Percentiles rank a stretch among this genome's conserved stretches.
phyloP scores from a whole-genome alignment of 1,284 basidiomycete genomes.

The Ceratobasidium sp. region DNA sequence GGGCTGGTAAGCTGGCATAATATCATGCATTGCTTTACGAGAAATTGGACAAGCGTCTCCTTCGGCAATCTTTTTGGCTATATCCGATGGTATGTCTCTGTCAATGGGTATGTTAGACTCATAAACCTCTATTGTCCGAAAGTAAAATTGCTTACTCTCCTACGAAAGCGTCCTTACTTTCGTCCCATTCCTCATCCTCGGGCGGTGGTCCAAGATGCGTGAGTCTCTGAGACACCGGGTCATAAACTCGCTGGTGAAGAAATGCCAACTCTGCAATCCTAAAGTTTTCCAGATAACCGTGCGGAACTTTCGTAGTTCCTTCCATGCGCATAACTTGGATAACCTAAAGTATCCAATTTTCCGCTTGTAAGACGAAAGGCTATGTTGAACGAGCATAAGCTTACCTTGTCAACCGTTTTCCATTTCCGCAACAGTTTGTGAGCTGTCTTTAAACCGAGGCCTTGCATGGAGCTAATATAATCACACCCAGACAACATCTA shows the following conservation, averaged over 20 bases:
- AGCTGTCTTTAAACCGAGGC: conserved; percentile 97
- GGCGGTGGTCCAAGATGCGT: conserved; percentile 77
- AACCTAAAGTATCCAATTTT: conserved; percentile 48
- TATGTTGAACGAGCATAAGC: conserved; percentile 12
- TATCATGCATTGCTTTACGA: conserved; percentile 79
- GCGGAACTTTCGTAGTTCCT: conserved; percentile 87
- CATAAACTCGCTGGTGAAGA: conserved; percentile 93
- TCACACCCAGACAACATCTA: conserved; percentile 96
- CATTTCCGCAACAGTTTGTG: conserved; percentile 84
- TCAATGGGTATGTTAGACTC: conserved; percentile 52
- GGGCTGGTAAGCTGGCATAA: conserved; percentile 78
- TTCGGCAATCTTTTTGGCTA: conserved; percentile 71
- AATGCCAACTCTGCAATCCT: conserved; percentile 92
- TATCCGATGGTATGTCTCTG: conserved; percentile 48
- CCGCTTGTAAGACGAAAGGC: conserved; percentile 44
- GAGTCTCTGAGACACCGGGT: conserved; percentile 75
- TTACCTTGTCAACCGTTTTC: conserved; percentile 88
- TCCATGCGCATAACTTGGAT: conserved; percentile 86
- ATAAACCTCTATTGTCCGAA: conserved; percentile 48
- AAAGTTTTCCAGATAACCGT: conserved; percentile 76
- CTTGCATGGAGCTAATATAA: conserved; percentile 94
- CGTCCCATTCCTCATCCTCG: conserved; percentile 66
- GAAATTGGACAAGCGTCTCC: conserved; percentile 87
- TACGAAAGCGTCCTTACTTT: conserved; percentile 78
- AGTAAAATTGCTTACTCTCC: conserved; percentile 78